Evolutionary conservation across 352 stramenopile genomes (phyloP).

Genomic region (Globisporangium okanoganense): DNA sequence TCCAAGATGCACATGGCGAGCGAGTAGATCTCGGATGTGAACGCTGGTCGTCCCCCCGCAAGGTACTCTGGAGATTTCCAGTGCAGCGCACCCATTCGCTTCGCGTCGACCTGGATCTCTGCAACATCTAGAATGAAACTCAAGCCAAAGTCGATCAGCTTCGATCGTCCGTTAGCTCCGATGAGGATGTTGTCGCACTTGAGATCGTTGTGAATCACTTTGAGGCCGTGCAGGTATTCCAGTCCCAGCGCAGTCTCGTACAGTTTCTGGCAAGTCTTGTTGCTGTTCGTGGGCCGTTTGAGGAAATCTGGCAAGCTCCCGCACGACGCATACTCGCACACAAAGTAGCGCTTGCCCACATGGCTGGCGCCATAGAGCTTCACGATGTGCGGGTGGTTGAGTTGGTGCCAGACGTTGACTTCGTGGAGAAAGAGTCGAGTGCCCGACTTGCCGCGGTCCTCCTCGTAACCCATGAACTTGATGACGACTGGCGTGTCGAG

Average conservation of each 20-base stretch:
- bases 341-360: constrained; percentile 1
- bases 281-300: background rate
- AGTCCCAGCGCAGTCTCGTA: background rate
- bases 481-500: constrained; percentile 2
- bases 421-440: constrained; percentile 1
- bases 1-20: background rate
- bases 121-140: background rate
- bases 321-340: background rate
- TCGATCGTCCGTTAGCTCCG: constrained; percentile 14
- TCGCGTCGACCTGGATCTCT: constrained; percentile 2
- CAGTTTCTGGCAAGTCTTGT: background rate
- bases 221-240: background rate
- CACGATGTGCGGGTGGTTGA: constrained; percentile 1
- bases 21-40: constrained; percentile 1
- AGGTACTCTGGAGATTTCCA: constrained; percentile 5
- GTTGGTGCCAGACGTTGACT: background rate
- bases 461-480: constrained; percentile 11
- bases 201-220: constrained; percentile 40
- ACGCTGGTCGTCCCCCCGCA: background rate
- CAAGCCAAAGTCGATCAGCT: constrained; percentile 7
- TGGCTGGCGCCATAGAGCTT: constrained; percentile 3
- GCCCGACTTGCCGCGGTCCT: background rate
- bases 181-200: constrained; percentile 21
- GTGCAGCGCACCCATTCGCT: background rate
- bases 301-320: background rate